Percentiles rank a stretch among this genome's conserved stretches.
Conservation (phyloP, 2,329 filamentous ascomycete species). For the Macroventuria anomochaeta region DNA sequence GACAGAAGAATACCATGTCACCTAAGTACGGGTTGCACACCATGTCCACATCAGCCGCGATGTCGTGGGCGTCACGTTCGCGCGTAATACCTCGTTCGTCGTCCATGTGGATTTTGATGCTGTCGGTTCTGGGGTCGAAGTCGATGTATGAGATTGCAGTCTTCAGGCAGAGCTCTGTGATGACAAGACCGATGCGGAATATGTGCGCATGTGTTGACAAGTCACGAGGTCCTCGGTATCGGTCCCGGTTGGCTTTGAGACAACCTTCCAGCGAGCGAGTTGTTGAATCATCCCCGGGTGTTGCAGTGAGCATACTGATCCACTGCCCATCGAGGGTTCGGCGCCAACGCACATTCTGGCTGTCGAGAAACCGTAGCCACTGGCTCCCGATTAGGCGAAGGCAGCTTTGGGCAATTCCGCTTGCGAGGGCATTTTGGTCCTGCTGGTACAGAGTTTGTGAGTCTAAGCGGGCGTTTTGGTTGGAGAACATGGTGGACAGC, state of each 20-base stretch:
- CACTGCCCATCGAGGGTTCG: slow-evolving; percentile 19
- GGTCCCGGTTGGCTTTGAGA: slow-evolving; percentile 6
- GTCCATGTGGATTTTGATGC: slow-evolving; percentile 22
- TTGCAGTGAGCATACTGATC: slow-evolving; percentile 33
- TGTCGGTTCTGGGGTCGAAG: slow-evolving; percentile 16
- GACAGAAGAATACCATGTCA: slow-evolving; percentile 30
- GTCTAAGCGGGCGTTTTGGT: slow-evolving; percentile 19
- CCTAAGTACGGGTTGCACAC: slow-evolving; percentile 33
- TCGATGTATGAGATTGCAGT: slow-evolving; percentile 25
- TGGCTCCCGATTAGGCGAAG: slow-evolving; percentile 35
- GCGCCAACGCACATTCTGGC: slow-evolving; percentile 34
- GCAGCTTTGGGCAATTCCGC: slow-evolving; percentile 29
- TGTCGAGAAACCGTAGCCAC: slow-evolving; percentile 34
- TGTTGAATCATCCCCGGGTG: slow-evolving; percentile 20
- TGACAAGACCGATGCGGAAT: slow-evolving; percentile 37
- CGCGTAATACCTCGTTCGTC: slow-evolving; percentile 23
- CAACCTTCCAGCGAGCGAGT: slow-evolving; percentile 26
- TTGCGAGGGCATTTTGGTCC: slow-evolving; percentile 34
- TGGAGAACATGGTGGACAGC: slow-evolving; percentile 25
- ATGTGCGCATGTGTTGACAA: slow-evolving; percentile 34
- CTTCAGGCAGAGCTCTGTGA: slow-evolving; percentile 34
- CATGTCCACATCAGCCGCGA: slow-evolving; percentile 37
- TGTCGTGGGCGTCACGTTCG: too few species aligned
- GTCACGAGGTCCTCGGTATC: slow-evolving; percentile 20
- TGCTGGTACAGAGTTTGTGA: slow-evolving; percentile 33